Conservation (phyloP, 352 stramenopile genomes). For the Pythium rhizo-oryzae region DNA sequence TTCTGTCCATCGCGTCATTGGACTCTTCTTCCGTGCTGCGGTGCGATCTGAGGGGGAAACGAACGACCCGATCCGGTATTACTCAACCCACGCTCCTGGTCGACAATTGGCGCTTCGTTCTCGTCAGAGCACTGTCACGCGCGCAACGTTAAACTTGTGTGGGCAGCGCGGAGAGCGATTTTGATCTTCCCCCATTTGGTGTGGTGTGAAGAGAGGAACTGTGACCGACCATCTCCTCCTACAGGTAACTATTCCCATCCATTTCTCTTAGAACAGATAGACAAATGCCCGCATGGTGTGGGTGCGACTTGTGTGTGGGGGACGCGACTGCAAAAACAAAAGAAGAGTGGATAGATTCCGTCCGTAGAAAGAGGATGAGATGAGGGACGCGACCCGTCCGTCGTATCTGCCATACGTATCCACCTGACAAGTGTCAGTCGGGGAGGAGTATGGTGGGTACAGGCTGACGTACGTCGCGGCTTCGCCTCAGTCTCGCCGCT, state of each 20-base stretch:
- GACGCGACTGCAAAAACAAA: neutral
- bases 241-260: too few species aligned
- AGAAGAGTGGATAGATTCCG: neutral
- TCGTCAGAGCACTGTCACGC: too few species aligned
- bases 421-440: too few species aligned
- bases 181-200: too few species aligned
- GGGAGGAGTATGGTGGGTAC: neutral
- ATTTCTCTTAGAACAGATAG: too few species aligned
- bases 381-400: neutral
- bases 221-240: too few species aligned
- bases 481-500: neutral
- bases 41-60: neutral
- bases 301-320: neutral
- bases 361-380: constrained; percentile 2
- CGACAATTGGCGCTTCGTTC: too few species aligned
- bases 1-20: neutral
- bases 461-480: neutral
- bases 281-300: too few species aligned
- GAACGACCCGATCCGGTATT: neutral
- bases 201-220: too few species aligned
- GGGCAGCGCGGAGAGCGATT: too few species aligned
- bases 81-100: neutral
- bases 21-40: neutral
- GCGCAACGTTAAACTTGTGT: too few species aligned
- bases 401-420: neutral